Conservation (phyloP, 768 basidiomycete genomes). For the Leccinum longicurvipes region DNA sequence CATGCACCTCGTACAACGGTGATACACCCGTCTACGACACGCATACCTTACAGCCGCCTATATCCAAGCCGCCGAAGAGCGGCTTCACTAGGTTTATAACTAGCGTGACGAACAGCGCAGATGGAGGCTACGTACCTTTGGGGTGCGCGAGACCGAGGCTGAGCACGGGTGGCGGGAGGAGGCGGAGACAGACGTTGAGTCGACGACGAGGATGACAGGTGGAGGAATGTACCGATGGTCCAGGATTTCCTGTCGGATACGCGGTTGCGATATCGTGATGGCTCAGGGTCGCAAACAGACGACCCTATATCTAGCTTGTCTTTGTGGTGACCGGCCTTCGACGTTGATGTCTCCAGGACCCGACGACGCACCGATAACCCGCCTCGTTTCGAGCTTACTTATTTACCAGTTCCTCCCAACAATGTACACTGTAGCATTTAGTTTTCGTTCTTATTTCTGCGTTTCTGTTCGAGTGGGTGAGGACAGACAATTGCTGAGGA, state of each 20-base stretch:
- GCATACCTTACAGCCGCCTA: slow-evolving; percentile 70
- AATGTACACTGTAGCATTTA: too few relatives aligned
- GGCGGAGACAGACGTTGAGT: slow-evolving; percentile 1
- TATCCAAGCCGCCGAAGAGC: slow-evolving; percentile 63
- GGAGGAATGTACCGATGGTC: slow-evolving; percentile 6
- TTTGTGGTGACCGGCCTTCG: slow-evolving; percentile 76
- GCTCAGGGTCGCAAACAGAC: background rate
- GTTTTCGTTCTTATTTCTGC: background rate
- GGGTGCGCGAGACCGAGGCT: slow-evolving; percentile 35
- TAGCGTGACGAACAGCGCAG: slow-evolving; percentile 40
- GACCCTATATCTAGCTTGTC: slow-evolving; percentile 33
- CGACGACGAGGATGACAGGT: slow-evolving; percentile 13
- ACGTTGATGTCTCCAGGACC: slow-evolving; percentile 73
- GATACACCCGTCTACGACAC: slow-evolving; percentile 60
- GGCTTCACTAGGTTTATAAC: slow-evolving; percentile 57
- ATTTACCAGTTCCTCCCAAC: too few relatives aligned
- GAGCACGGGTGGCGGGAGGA: slow-evolving; percentile 31
- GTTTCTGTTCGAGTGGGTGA: too few relatives aligned
- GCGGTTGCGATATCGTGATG: slow-evolving; percentile 8
- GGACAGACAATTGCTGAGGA: too few relatives aligned
- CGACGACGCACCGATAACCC: slow-evolving; percentile 56
- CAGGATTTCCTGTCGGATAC: background rate
- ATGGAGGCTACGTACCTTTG: slow-evolving; percentile 77
- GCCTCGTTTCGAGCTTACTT: background rate
- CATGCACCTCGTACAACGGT: slow-evolving; percentile 40